Evolutionary conservation across 495 filamentous ascomycete species (phyloP).

Genomic region (Hyphodiscus hymeniophilus): DNA sequence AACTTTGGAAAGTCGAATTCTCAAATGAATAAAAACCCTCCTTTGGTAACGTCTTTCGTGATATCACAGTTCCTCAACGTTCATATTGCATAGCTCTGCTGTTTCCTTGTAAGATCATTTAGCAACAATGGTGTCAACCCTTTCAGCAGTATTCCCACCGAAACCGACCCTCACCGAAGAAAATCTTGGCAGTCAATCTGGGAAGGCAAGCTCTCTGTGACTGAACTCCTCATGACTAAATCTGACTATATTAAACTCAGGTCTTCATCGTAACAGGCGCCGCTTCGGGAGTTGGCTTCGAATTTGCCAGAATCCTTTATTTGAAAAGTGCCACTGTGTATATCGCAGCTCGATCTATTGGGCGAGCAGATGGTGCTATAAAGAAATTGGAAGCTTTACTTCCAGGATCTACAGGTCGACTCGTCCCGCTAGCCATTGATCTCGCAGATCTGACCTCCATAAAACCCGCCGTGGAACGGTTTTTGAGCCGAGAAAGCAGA

Average conservation of each 20-base stretch:
- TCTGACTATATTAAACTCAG: too few relatives aligned
- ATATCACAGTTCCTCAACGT: too few relatives aligned
- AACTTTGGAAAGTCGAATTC: too few relatives aligned
- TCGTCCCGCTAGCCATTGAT: conserved; percentile 35
- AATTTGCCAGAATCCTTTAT: conserved; percentile 35
- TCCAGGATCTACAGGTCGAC: conserved; percentile 17
- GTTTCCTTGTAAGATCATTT: too few relatives aligned
- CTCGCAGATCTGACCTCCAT: conserved; percentile 37
- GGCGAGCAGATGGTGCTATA: conserved; percentile 29
- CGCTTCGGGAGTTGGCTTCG: conserved; percentile 28
- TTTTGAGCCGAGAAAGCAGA: conserved; percentile 30
- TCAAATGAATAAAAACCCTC: too few relatives aligned
- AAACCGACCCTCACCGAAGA: conserved; percentile 11
- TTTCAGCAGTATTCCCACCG: conserved; percentile 5
- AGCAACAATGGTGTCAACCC: too few relatives aligned
- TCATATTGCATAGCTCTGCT: too few relatives aligned
- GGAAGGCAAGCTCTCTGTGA: too few relatives aligned
- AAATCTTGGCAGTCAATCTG: conserved; percentile 13
- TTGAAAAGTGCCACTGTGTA: conserved; percentile 24
- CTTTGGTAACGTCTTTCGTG: too few relatives aligned
- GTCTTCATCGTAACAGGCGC: conserved; percentile 16
- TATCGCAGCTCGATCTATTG: conserved; percentile 21
- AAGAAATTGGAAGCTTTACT: conserved; percentile 15
- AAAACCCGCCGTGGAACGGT: conserved; percentile 31
- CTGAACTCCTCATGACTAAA: too few relatives aligned